A percentile compares a stretch with the other conserved stretches of the same genome.
These are phyloP conservation scores for Rhododendron molle DNA, from an alignment of 148 eudicot species.

Conservation along the genomic window DNA sequence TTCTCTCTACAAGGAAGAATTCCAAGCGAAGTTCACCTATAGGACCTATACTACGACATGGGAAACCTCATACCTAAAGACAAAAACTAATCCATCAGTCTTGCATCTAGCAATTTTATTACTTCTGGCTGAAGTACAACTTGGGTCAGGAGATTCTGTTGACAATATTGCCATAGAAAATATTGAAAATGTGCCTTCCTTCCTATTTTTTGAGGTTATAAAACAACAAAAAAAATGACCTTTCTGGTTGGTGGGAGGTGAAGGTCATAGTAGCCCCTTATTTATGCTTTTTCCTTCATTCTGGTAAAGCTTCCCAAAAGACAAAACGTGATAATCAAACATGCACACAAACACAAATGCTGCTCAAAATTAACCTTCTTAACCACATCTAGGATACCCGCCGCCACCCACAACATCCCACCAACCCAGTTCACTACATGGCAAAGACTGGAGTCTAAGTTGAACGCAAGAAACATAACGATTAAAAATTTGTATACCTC, in stretches of 20 bases:
- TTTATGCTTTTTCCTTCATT: neutral
- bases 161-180: neutral
- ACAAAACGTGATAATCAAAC: neutral
- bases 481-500: conserved; percentile 47
- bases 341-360: too few species aligned
- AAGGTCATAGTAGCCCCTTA: neutral
- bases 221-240: neutral
- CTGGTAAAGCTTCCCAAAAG: neutral
- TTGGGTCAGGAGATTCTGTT: neutral
- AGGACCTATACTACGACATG: neutral
- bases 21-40: neutral
- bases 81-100: neutral
- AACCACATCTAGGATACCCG: neutral
- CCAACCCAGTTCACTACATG: neutral
- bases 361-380: neutral
- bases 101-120: neutral
- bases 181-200: neutral
- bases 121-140: neutral
- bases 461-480: neutral
- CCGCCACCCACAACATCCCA: neutral
- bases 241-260: neutral
- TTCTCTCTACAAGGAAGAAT: neutral
- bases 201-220: neutral
- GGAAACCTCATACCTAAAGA: neutral
- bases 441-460: neutral